Evolutionary conservation across 345 rosid species (phyloP).

Genomic region (Turritis glabra): DNA sequence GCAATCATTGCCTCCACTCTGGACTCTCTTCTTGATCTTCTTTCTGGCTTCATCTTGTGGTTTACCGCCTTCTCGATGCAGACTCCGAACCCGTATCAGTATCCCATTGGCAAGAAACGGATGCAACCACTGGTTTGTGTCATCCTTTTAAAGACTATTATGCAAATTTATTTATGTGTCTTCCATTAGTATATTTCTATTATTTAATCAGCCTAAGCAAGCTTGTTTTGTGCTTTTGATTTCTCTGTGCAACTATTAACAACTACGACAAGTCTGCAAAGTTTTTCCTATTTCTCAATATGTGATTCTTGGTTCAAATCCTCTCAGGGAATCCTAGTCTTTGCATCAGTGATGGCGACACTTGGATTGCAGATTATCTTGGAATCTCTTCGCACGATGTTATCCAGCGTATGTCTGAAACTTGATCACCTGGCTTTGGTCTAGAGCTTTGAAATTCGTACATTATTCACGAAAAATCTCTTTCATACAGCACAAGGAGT

Average conservation of each 20-base stretch:
- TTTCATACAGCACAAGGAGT: slow-evolving; percentile 63
- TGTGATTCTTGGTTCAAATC: slow-evolving; percentile 23
- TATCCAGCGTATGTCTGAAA: slow-evolving; percentile 57
- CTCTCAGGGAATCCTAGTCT: slow-evolving; percentile 94
- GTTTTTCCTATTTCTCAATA: neutral
- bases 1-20: slow-evolving; percentile 96
- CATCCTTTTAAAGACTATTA: neutral
- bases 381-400: slow-evolving; percentile 77
- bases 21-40: slow-evolving; percentile 97
- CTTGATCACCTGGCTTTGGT: slow-evolving; percentile 22
- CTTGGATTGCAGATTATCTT: slow-evolving; percentile 95
- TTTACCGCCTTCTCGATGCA: slow-evolving; percentile 99
- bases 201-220: neutral
- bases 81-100: slow-evolving; percentile 90
- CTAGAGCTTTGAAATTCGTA: slow-evolving; percentile 9
- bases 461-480: slow-evolving; percentile 18
- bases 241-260: neutral
- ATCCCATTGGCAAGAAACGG: slow-evolving; percentile 95
- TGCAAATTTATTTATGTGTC: neutral
- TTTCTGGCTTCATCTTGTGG: slow-evolving; percentile 99
- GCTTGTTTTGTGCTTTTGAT: neutral
- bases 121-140: slow-evolving; percentile 96
- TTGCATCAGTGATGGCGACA: slow-evolving; percentile 99
- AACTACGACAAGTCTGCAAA: neutral
- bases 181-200: neutral